phyloP scores from a whole-genome alignment of 371 early-diverging fungal species.

The Aphelidium insulamus region DNA sequence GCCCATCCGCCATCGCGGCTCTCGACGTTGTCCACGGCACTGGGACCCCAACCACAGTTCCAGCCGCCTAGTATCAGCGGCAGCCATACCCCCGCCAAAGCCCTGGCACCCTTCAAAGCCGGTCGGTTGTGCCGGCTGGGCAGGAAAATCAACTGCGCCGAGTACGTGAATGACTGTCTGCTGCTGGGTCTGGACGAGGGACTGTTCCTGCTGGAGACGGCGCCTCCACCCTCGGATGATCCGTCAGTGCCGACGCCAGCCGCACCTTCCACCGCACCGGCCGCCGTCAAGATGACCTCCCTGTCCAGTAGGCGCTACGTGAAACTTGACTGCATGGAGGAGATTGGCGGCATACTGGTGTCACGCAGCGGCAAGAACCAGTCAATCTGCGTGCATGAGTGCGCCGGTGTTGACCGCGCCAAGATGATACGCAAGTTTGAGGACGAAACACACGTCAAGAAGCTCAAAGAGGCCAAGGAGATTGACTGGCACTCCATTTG shows the following conservation, averaged over 20 bases:
- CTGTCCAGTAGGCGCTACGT: constrained; percentile 17
- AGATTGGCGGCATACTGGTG: constrained; percentile 14
- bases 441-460: constrained; percentile 18
- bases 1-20: no score
- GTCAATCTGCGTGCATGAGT: constrained; percentile 17
- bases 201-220: constrained; percentile 16
- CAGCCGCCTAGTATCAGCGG: constrained; percentile 3
- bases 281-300: constrained; percentile 11
- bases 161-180: constrained; percentile 13
- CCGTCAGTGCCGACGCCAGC: not conserved
- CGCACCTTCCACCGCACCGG: not conserved
- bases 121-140: constrained; percentile 16
- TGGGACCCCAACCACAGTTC: not conserved
- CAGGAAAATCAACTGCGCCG: constrained; percentile 20
- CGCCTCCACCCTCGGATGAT: constrained; percentile 5
- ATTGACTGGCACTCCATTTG: constrained; percentile 14
- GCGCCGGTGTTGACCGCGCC: constrained; percentile 7
- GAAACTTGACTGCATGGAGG: constrained; percentile 15
- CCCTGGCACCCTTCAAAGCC: constrained; percentile 20
- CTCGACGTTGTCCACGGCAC: no score
- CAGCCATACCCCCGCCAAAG: no score
- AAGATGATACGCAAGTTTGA: constrained; percentile 18
- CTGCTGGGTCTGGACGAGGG: constrained; percentile 24
- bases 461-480: constrained; percentile 23
- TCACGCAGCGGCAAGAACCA: constrained; percentile 22